Evolutionary conservation across 768 basidiomycete species (phyloP), one percentile per base, ranked within the genome.

Genomic region (Crucibulum laeve): DNA sequence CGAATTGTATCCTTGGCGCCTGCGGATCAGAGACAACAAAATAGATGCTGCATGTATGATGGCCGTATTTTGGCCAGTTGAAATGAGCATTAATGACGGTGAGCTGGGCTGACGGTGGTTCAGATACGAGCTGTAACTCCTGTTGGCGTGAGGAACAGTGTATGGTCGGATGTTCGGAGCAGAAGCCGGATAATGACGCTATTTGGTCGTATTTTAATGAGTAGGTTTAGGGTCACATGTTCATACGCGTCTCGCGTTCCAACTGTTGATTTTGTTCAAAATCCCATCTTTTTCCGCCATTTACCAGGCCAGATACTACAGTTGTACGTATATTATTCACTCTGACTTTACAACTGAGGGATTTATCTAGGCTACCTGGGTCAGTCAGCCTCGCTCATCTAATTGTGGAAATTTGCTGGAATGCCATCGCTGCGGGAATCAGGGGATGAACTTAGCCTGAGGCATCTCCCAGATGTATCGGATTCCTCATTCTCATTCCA

Each of bases 401-500:
- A 8, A n/a, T 8, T 8, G n/a, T 22, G 18, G 13, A 22, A 22
- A 10, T 26, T 40, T 25, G 19, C 53, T n/a, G n/a, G n/a, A 36
- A 58, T 65, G 54, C 56, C 58, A 50, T 59, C 51, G 40, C 40
- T 30, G n/a, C 42, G 53, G 50, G 54, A 61, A 15, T 58, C 60
- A 30, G 67, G 69, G 4, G 59, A 53, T 33, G 69, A 70, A 41
- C 58, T 77, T 17, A 82, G 77, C 44, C 58, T 73, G 38, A 68
- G 74, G 53, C 74, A 79, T 57, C 53, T 80, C 21, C 79, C 79
- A 30, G 78, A 82, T 48, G 54, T 71, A 40, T 76, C 75, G 19
- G 69, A 74, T 48, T 52, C 60, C n/a, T 76, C 73, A 25, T 72
- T 69, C 48, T 78, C 77, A 1, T 77, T 80, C 56, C 75, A 80